Base-by-base conservation (phyloP, 2,329 filamentous ascomycete species). In the Fusarium sp. region DNA sequence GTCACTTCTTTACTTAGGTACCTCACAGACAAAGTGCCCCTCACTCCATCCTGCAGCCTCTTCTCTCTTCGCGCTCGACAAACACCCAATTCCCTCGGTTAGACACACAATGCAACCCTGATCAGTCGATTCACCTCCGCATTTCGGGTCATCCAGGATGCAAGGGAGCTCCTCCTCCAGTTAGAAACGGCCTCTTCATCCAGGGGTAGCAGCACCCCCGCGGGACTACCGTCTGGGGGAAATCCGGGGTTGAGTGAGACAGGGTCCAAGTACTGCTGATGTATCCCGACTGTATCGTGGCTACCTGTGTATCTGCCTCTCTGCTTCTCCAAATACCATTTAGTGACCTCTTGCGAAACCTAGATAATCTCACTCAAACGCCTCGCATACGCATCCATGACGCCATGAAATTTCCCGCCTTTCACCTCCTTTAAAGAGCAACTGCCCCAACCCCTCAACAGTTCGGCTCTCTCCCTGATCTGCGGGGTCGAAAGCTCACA, bases 71-170 rank as follows among this genome's bases (percentile, higher is more conserved):
- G 1, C 47, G 5, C 47, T 29, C 47, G 6, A 29, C 47, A 29
- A 29, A 13, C 20, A 36, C n/a, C 31, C 31, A 36, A 58, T 40
- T 22, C 29, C 22, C 56, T 38, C 56, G 33, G 57, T 25, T 56
- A 60, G 62, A 62, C 33, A 68, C 42, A 6, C 14, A 52, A 66
- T 74, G 57, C 61, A 52, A 74, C 71, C 64, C 47, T 72, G 61
- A 74, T 74, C 71, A 73, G 68, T 69, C 71, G 61, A 74, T 62
- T 33, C 57, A 47, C 63, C 71, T 74, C 71, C 61, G 64, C 68
- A 74, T 45, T 65, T 70, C 58, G 60, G 45, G 63, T 52, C 40
- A 54, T 42, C 42, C 64, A 64, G 62, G 71, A 74, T 61, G 59
- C 29, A 18, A 63, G 58, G 59, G 62, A 50, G 16, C 22, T 42